Evolutionary conservation across 805 yeast genomes (phyloP), one percentile per base, ranked within the genome.

Genomic region (Wickerhamiella siamensis): DNA sequence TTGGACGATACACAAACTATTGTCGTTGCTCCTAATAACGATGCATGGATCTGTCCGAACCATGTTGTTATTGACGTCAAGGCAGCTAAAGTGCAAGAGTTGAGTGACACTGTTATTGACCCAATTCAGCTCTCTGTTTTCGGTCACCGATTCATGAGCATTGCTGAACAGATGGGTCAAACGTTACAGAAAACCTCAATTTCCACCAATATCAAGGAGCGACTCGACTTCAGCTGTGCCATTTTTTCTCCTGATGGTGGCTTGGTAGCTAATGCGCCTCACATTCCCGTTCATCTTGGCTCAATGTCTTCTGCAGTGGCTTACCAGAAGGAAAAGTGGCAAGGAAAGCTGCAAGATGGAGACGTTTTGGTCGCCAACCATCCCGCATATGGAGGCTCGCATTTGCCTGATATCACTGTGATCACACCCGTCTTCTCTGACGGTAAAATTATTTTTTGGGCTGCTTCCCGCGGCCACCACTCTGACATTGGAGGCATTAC

Each of bases 401-500:
- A 83, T 61, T 64, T 83, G 44, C 94, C 94, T 0, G 94, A 83
- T 62, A 84, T 87, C 48, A 87, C 96, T 0, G 93, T 87, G 10
- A 77, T 88, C 36, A 82, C 95, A 0, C 97, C 97, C 0, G 86
- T 87, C 1, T 80, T 83, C 55, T 66, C 73, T n/a, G 67, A 63
- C 34, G 71, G 66, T 5, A 54, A 49, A n/a, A 69, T 83, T 29
- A 72, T 84, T 21, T 87, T 87, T 58, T 87, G 83, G 67, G 86
- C 83, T 12, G 97, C 96, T 0, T 79, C 94, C 0, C 69, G 97
- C 49, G 96, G 95, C 2, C 97, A 87, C 61, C 97, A 88, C 62
- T 87, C 95, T 4, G 97, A 87, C 60, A 87, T 88, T 54, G 96
- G 97, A 15, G 93, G 94, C 12, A 74, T 79, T 44, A 62, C 83